A percentile compares a stretch with the other conserved stretches of the same genome.
phyloP scores from a whole-genome alignment of 495 filamentous ascomycete genomes.

The Cetradonia linearis region DNA sequence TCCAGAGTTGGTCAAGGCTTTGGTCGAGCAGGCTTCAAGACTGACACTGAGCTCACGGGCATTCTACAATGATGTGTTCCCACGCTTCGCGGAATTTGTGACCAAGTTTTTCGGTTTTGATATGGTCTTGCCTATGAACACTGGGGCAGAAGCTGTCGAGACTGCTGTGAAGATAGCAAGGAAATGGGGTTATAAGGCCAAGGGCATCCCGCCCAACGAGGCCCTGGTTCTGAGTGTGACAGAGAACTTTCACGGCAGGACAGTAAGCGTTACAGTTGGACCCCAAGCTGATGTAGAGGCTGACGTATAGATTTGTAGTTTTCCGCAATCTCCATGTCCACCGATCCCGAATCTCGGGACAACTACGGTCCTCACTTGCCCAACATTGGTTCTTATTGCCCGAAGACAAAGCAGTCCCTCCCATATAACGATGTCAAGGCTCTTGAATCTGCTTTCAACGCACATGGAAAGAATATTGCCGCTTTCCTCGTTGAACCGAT shows the following conservation, averaged over 20 bases:
- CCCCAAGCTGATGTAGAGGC: neutral
- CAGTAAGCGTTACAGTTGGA: constrained; percentile 38
- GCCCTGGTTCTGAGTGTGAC: constrained; percentile 74
- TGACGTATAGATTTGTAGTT: constrained; percentile 47
- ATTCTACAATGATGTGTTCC: constrained; percentile 99
- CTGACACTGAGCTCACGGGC: constrained; percentile 90
- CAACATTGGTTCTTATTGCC: constrained; percentile 66
- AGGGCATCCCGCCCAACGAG: constrained; percentile 75
- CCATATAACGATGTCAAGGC: constrained; percentile 78
- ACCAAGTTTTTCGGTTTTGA: constrained; percentile 86
- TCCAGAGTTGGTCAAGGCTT: constrained; percentile 81
- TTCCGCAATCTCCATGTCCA: constrained; percentile 86
- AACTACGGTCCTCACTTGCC: constrained; percentile 96
- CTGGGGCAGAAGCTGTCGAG: constrained; percentile 97
- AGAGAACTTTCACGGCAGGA: constrained; percentile 96
- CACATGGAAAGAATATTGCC: constrained; percentile 73
- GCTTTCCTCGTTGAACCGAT: constrained; percentile 97
- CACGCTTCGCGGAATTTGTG: constrained; percentile 87
- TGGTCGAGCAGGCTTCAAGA: constrained; percentile 81
- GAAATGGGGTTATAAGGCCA: constrained; percentile 98
- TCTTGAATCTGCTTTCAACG: constrained; percentile 66
- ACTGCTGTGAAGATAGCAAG: constrained; percentile 94
- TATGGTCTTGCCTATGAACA: constrained; percentile 99
- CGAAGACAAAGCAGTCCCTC: constrained; percentile 67
- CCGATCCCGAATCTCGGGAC: constrained; percentile 87